phyloP scores from a whole-genome alignment of 208 protist genomes.

The Zelonia costaricensis region DNA sequence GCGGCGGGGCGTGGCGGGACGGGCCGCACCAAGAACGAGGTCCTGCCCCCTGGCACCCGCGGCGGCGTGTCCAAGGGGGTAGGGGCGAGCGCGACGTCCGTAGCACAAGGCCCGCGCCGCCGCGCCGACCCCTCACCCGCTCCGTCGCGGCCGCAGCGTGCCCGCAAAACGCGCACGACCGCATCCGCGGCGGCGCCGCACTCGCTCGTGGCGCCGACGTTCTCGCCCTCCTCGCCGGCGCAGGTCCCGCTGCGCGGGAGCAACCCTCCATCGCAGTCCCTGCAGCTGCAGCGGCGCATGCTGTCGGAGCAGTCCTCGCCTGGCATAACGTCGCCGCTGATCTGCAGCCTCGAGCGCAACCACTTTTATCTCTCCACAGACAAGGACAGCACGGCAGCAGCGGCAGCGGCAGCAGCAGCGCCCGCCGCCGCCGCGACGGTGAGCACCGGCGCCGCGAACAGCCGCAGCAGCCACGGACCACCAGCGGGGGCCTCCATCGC shows the following conservation, averaged over 20 bases:
- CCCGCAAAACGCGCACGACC: constrained; percentile 16
- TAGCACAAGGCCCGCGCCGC: constrained; percentile 12
- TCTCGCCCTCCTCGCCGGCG: constrained; percentile 19
- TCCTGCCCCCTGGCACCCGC: constrained; percentile 6
- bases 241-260: constrained; percentile 2
- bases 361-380: constrained; percentile 7
- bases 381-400: constrained; percentile 11
- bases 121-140: constrained; percentile 31
- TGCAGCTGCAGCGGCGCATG: constrained; percentile 1
- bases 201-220: background rate
- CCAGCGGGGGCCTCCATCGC: no score
- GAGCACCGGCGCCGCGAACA: background rate
- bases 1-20: constrained; percentile 7
- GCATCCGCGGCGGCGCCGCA: no score
- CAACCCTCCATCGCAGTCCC: background rate
- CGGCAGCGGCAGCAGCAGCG: background rate
- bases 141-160: constrained; percentile 28
- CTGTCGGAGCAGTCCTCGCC: constrained; percentile 17
- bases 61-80: background rate
- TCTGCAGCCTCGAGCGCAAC: constrained; percentile 17
- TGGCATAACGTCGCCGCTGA: constrained; percentile 24
- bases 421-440: no score
- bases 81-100: no score
- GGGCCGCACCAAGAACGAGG: constrained; percentile 11
- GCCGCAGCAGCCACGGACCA: background rate